Base-by-base conservation (phyloP, 768 basidiomycete species). In the Russula olivacea region DNA sequence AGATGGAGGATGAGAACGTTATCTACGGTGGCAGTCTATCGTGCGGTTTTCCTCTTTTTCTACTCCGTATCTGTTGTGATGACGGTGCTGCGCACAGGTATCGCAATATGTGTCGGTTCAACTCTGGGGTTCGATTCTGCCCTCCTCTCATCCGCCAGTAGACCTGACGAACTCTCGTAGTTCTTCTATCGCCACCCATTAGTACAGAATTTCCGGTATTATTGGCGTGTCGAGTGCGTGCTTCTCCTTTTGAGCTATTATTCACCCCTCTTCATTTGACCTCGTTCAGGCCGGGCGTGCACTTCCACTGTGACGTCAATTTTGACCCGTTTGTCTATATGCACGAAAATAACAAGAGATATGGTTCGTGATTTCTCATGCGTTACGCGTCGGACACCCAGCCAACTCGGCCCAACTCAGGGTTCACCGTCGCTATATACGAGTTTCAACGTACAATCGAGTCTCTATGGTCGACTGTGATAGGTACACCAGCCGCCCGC, bases 201-300 rank as follows among this genome's bases (percentile, higher is more conserved):
- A 10, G 75, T 96, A 51, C 80, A 86, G 65, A 77, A 83, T 36
- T 93, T 87, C 73, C 83, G 84, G 48, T 95, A 91, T 74, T 94
- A 95, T 74, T 95, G 91, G 92, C 86, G 92, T 66, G 83, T 95
- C 30, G 91, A 93, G 87, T 91, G 70, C 72, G 88, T 75, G 25
- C 19, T 38, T 40, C 23, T 6, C 12, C 38, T 17, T 48, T 40
- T 15, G 2, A 15, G 8, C 0, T 11, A 1, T 3, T 11, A 19
- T 28, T 32, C 30, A 8, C 12, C 32, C 17, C 19, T 23, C 32
- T 5, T 19, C 3, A 32, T 41, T 25, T 40, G 53, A 25, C 28
- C 36, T 11, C 11, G 8, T 65, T 41, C 58, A 89, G 88, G 68
- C 92, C 93, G 9, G 81, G 81, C 61, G 84, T 93, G 59, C 84